Base-by-base conservation (phyloP, 805 yeast genomes). In the Yarrowia hollandica region DNA sequence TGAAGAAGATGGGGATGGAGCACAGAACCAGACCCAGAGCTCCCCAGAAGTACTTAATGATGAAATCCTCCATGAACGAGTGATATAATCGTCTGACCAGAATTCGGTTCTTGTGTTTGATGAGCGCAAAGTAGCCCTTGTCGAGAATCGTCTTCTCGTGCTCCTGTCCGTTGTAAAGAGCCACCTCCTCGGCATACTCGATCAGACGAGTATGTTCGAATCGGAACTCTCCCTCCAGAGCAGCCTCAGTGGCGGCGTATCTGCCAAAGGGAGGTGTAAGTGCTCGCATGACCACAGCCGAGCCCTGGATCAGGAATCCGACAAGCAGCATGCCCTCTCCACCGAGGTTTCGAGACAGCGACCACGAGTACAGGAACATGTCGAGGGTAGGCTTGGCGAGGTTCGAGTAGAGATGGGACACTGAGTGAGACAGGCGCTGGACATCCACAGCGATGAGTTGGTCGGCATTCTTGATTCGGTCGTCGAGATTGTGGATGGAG, bases 21-120 rank as follows among this genome's bases (percentile, higher is more conserved):
- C 97, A 91, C 48, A 91, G 77, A 0, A 85, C 81, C 61, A 91
- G 78, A 10, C 98, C 98, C 28, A 94, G 89, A 2, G 97, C 98
- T 62, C 98, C 98, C 91, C 97, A 86, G 50, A 90, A 82, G 72
- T 91, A 91, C 73, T 91, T 91, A 62, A 91, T 91, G 58, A 90
- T 83, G 66, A 90, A 91, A 52, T 86, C 88, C 64, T 92, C 94
- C 1, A 92, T 87, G 64, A 88, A 81, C 68, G 90, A 90, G 72
- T 90, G 92, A 22, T 25, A 92, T 85, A 74, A 77, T 56, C 85
- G 79, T 65, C 88, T 84, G 73, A 87, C 82, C 63, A 86, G 79
- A 68, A 87, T 91, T 73, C 83, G 80, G 66, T 86, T 82, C 64
- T 85, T 78, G 71, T 90, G 92, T 62, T 84, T 77, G 64, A 88